Conservation (phyloP, 1,284 basidiomycete genomes). For the Leccinum angustisporum region DNA sequence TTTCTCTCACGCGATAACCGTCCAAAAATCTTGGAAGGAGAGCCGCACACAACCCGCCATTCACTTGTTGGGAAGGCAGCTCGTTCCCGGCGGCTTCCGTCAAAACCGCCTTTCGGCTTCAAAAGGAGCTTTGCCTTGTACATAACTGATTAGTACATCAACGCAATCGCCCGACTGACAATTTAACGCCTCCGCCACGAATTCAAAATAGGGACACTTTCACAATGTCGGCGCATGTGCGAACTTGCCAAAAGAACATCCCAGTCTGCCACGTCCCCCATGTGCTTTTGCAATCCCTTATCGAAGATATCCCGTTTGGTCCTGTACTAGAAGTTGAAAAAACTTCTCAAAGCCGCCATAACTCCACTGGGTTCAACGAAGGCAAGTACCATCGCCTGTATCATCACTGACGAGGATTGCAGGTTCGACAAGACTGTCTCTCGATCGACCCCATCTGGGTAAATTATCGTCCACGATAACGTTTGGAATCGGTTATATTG, state of each 20-base stretch:
- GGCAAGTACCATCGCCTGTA: constrained; percentile 68
- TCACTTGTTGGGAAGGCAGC: constrained; percentile 66
- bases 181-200: neutral
- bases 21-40: constrained; percentile 46
- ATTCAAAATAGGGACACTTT: constrained; percentile 5
- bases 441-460: neutral
- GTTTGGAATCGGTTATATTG: constrained; percentile 1
- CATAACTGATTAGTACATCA: neutral
- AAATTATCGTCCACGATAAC: neutral
- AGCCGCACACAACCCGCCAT: constrained; percentile 72
- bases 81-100: constrained; percentile 73
- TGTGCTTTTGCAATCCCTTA: constrained; percentile 62
- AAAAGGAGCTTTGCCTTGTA: constrained; percentile 61
- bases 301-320: constrained; percentile 79
- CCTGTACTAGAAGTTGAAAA: constrained; percentile 62
- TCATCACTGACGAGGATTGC: constrained; percentile 71
- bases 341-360: constrained; percentile 76
- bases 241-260: constrained; percentile 78
- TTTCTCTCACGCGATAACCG: constrained; percentile 48
- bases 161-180: constrained; percentile 7
- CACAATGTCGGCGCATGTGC: constrained; percentile 1
- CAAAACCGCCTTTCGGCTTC: constrained; percentile 44
- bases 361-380: constrained; percentile 71
- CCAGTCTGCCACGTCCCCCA: constrained; percentile 79
- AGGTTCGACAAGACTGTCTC: constrained; percentile 73